These are phyloP conservation scores for Fusarium sulawesiense DNA, from an alignment of 2,329 filamentous ascomycete species.

Conservation along the genomic window DNA sequence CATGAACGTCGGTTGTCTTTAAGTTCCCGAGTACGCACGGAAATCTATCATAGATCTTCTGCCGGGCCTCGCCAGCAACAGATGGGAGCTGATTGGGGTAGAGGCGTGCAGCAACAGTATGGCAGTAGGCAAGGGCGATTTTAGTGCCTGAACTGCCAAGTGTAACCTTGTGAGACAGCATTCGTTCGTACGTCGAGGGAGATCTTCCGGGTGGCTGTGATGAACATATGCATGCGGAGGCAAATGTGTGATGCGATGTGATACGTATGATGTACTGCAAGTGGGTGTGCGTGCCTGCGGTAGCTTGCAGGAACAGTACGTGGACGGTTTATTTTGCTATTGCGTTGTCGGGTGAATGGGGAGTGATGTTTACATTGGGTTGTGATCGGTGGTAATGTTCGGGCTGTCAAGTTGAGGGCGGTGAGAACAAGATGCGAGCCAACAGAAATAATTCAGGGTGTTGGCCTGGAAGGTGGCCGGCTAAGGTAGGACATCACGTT, in stretches of 20 bases:
- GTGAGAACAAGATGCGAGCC: conserved; percentile 21
- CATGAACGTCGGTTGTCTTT: conserved; percentile 18
- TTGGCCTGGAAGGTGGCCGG: conserved; percentile 25
- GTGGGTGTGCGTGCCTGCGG: conserved; percentile 34
- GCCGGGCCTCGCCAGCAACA: conserved; percentile 1
- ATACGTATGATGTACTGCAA: conserved; percentile 34
- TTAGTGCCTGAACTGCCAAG: conserved; percentile 10
- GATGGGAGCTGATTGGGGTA: background rate
- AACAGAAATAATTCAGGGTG: conserved; percentile 13
- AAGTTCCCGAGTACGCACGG: background rate
- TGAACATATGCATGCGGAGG: conserved; percentile 40
- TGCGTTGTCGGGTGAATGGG: conserved; percentile 34
- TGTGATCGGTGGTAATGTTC: conserved; percentile 3
- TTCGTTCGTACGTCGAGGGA: conserved; percentile 28
- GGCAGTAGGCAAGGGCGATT: conserved; percentile 39
- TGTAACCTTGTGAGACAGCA: conserved; percentile 9
- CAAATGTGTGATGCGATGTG: conserved; percentile 37
- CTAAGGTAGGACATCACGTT: conserved; percentile 12
- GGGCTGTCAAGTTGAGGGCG: conserved; percentile 9
- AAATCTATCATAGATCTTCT: background rate
- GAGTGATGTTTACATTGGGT: conserved; percentile 20
- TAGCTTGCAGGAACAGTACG: conserved; percentile 26
- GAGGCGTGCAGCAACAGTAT: conserved; percentile 33
- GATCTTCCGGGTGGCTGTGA: conserved; percentile 42
- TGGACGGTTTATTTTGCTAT: conserved; percentile 17